Base-by-base conservation (phyloP, 139 green algal species). In the Microglena sp. region DNA sequence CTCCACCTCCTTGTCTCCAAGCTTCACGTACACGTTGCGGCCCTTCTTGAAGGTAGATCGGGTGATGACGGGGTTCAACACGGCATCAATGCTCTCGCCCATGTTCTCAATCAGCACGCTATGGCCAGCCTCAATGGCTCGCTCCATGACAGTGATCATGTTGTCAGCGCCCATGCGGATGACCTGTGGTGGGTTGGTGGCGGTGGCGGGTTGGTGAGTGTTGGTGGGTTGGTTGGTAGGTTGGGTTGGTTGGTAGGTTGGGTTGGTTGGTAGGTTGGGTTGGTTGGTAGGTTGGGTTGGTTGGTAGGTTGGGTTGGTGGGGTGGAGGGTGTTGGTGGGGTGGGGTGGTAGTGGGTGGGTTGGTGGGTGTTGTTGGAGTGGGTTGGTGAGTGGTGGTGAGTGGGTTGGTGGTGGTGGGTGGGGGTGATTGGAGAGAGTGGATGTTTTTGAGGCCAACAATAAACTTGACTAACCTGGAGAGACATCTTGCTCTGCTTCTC, bases 61-160 rank as follows among this genome's bases (percentile, higher is more conserved):
- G 6, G 87, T 94, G 76, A 94, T 90, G 68, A 92, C 77, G 4
- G 87, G 85, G 62, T 82, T 89, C 35, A 92, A 78, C 55, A 92
- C 87, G 21, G 87, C 87, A 64, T 94, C 87, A 29, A 94, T 90
- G 5, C 72, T 72, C 79, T 94, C 87, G 28, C 73, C 87, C 84
- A 94, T 92, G 81, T 92, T 92, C 72, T 94, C 87, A 33, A 94
- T 83, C 31, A 94, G 76, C 67, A 94, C 85, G 26, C 62, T 82
- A 56, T 86, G 64, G 32, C 87, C 87, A 2, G 77, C 72, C 77
- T 92, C 87, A 26, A 94, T 87, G 45, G 87, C 87, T 5, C 80
- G 73, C 82, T 94, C 87, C 72, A 94, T 86, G 6, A 79, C 68
- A 2, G 65, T 70, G 7, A 90, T 69, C 70, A 81, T 92, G 71